phyloP scores from a whole-genome alignment of 345 rosid genomes.

The Pistacia vera region DNA sequence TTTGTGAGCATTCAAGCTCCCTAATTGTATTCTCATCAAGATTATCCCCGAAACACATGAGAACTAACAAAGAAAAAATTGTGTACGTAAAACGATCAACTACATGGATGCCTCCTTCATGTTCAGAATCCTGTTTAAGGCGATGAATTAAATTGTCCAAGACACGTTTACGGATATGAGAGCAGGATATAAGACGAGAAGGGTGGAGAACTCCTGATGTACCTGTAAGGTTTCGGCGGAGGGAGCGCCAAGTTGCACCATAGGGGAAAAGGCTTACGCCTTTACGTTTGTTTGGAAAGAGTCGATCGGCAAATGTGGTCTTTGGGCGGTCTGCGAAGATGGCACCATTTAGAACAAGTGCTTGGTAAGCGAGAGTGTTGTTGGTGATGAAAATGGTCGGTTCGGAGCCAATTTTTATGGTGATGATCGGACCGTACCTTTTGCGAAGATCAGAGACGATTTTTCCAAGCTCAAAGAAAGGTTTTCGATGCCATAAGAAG shows the following conservation, averaged over 20 bases:
- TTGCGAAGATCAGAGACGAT: too few species aligned
- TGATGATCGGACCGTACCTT: too few species aligned
- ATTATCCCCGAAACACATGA: slow-evolving; percentile 8
- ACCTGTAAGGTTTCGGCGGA: slow-evolving; percentile 16
- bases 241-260: slow-evolving; percentile 23
- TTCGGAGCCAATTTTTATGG: too few species aligned
- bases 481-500: too few species aligned
- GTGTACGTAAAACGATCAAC: background rate
- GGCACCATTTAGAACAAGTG: slow-evolving; percentile 3
- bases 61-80: background rate
- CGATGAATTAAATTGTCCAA: background rate
- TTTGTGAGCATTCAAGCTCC: background rate
- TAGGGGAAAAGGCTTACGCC: slow-evolving; percentile 9
- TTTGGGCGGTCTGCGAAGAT: slow-evolving; percentile 21
- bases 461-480: too few species aligned
- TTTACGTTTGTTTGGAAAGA: background rate
- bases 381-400: too few species aligned
- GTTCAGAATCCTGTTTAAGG: background rate
- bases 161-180: background rate
- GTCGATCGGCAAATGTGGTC: background rate
- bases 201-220: slow-evolving; percentile 22
- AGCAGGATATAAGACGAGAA: background rate
- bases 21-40: slow-evolving; percentile 7
- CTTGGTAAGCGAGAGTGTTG: too few species aligned
- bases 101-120: background rate